A percentile compares a stretch with the other conserved stretches of the same genome.
Conservation (phyloP, 495 filamentous ascomycete species). For the Bathelium albidoporum region DNA sequence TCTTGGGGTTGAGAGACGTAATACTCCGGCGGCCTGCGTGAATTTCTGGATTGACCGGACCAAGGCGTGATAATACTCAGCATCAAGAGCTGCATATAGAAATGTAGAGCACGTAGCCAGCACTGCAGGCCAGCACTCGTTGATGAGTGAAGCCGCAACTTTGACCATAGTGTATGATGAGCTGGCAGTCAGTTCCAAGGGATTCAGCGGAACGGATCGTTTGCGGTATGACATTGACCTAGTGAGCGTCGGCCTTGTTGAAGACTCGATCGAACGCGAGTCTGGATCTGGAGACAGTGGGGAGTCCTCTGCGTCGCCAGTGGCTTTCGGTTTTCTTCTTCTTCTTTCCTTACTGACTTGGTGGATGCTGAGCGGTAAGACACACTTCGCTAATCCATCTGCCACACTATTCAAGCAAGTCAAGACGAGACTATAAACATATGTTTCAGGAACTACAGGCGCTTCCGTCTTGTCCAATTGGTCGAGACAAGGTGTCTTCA, state of each 20-base stretch:
- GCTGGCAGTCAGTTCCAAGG: constrained; percentile 60
- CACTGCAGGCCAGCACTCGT: constrained; percentile 90
- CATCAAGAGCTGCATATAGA: constrained; percentile 78
- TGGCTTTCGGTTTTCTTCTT: constrained; percentile 20
- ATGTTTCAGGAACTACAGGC: constrained; percentile 76
- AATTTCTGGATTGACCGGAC: constrained; percentile 95
- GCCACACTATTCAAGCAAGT: constrained; percentile 81
- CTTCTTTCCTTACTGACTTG: constrained; percentile 44
- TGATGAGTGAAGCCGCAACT: constrained; percentile 69
- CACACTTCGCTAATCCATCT: constrained; percentile 84
- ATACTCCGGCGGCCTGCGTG: constrained; percentile 83
- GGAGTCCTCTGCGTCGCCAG: neutral
- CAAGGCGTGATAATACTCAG: constrained; percentile 86
- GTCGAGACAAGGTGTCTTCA: constrained; percentile 82
- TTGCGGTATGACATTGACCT: constrained; percentile 36
- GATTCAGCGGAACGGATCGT: constrained; percentile 61
- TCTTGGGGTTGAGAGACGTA: constrained; percentile 71
- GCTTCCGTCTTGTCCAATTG: constrained; percentile 87
- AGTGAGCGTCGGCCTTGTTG: constrained; percentile 1
- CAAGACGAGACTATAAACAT: constrained; percentile 81
- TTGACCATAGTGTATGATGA: constrained; percentile 58
- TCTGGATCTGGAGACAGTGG: neutral
- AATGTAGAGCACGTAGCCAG: constrained; percentile 92
- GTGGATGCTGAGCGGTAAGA: constrained; percentile 78
- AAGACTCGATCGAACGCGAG: neutral